Conservation (phyloP, 148 eudicot genomes). For the Rhododendron griersonianum region DNA sequence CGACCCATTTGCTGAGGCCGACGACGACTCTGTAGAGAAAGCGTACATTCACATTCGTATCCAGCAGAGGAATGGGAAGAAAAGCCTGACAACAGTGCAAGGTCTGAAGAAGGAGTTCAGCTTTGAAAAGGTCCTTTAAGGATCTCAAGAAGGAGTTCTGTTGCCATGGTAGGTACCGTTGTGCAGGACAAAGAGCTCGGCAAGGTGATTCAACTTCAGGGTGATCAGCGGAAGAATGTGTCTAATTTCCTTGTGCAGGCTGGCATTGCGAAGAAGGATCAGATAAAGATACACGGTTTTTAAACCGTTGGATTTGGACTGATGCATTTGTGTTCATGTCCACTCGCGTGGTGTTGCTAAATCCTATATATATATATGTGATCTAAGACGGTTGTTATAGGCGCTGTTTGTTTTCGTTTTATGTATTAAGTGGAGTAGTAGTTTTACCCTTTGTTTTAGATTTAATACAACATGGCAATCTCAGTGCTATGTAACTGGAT, state of each 20-base stretch:
- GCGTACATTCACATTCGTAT: slow-evolving; percentile 80
- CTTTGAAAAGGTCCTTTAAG: no score
- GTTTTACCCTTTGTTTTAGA: neutral
- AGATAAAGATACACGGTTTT: slow-evolving; percentile 84
- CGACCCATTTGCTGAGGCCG: slow-evolving; percentile 75
- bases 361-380: neutral
- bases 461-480: neutral
- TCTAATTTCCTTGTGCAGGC: slow-evolving; percentile 51
- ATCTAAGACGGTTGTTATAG: neutral
- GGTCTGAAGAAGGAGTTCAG: no score
- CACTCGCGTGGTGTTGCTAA: neutral
- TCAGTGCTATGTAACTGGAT: neutral
- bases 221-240: slow-evolving; percentile 36
- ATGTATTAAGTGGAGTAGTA: neutral
- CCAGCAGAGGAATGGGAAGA: slow-evolving; percentile 83
- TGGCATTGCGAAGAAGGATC: slow-evolving; percentile 58
- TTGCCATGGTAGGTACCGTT: no score
- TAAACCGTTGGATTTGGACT: slow-evolving; percentile 8
- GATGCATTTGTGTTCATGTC: neutral
- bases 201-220: no score
- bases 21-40: slow-evolving; percentile 42
- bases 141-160: no score
- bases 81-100: slow-evolving; percentile 76
- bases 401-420: neutral
- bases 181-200: no score